Evolutionary conservation across 257 asterid genomes (phyloP).

Genomic region (Primulina eburnea): DNA sequence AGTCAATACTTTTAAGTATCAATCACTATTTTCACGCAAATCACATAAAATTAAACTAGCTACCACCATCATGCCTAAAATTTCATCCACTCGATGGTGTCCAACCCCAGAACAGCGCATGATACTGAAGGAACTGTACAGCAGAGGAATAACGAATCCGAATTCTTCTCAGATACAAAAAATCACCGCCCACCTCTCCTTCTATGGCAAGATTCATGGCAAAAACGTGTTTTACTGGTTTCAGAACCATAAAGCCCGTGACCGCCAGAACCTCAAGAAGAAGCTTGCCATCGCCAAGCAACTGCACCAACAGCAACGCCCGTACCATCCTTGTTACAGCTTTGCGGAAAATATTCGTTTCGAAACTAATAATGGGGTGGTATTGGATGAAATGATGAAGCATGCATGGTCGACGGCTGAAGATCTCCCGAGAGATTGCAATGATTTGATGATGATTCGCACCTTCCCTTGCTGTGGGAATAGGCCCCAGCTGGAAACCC

Average conservation of each 20-base stretch:
- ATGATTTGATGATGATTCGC: background rate
- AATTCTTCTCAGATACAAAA: conserved; percentile 40
- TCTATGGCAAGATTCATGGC: conserved; percentile 41
- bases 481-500: background rate
- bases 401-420: background rate
- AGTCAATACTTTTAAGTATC: too few relatives aligned
- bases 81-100: conserved; percentile 42
- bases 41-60: too few relatives aligned
- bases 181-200: conserved; percentile 44
- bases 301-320: background rate
- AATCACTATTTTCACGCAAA: background rate
- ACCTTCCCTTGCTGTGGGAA: background rate
- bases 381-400: background rate
- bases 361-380: background rate
- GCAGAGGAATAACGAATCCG: conserved; percentile 42
- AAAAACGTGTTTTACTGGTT: conserved; percentile 53
- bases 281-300: conserved; percentile 26
- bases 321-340: conserved; percentile 8
- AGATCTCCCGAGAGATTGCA: background rate
- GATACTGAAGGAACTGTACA: conserved; percentile 47
- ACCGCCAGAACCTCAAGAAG: conserved; percentile 43
- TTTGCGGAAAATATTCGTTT: conserved; percentile 8
- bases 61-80: conserved; percentile 29
- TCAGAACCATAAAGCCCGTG: conserved; percentile 52
- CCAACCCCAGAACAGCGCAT: conserved; percentile 52